Conservation (phyloP, 2,329 filamentous ascomycete genomes). For the Pseudogymnoascus sp. region DNA sequence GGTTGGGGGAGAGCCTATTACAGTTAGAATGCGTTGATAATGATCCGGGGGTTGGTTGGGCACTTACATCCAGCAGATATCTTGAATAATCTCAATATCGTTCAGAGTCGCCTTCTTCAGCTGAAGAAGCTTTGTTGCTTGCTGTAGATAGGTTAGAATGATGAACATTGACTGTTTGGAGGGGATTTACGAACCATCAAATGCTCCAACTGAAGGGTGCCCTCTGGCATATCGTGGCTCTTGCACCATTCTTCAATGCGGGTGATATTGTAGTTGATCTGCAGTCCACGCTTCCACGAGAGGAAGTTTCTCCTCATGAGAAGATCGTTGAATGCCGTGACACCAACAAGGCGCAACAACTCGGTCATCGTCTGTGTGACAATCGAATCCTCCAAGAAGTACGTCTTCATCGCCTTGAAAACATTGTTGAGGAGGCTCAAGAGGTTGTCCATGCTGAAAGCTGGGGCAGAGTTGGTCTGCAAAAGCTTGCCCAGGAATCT, state of each 20-base stretch:
- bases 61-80: slow-evolving; percentile 98
- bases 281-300: slow-evolving; percentile 96
- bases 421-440: slow-evolving; percentile 93
- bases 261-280: slow-evolving; percentile 99
- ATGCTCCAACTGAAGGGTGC: slow-evolving; percentile 93
- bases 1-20: slow-evolving; percentile 83
- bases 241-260: slow-evolving; percentile 99
- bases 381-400: slow-evolving; percentile 93
- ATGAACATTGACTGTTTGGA: slow-evolving; percentile 19
- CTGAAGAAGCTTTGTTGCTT: slow-evolving; percentile 96
- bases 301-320: slow-evolving; percentile 98
- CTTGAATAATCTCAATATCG: slow-evolving; percentile 99
- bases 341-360: slow-evolving; percentile 82
- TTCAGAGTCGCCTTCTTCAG: slow-evolving; percentile 98
- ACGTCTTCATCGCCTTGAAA: slow-evolving; percentile 97
- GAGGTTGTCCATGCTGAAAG: slow-evolving; percentile 99
- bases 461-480: slow-evolving; percentile 78
- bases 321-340: slow-evolving; percentile 96
- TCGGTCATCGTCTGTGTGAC: slow-evolving; percentile 94
- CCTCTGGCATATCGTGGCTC: slow-evolving; percentile 98
- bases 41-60: not conserved
- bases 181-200: slow-evolving; percentile 61
- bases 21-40: not conserved
- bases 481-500: slow-evolving; percentile 96
- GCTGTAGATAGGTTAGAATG: slow-evolving; percentile 40